Evolutionary conservation across 176 grass and related monocot species (phyloP).

Genomic region (Aegilops bicornis): DNA sequence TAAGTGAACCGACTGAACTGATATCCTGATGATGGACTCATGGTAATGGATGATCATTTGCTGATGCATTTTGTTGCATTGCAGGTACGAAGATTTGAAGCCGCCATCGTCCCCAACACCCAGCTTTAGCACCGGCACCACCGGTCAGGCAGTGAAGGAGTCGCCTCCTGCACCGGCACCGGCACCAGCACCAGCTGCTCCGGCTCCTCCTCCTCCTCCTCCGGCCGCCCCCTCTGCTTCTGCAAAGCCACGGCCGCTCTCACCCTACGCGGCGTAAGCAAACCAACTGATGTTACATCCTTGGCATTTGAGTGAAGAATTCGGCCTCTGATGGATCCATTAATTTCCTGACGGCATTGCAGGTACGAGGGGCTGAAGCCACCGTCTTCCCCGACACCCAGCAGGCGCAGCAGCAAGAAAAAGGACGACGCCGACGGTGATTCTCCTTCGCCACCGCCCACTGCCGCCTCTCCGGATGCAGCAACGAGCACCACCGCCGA

Average conservation of each 20-base stretch:
- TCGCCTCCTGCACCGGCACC: not conserved
- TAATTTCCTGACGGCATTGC: not conserved
- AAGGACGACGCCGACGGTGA: not conserved
- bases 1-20: not conserved
- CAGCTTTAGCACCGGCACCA: not conserved
- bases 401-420: not conserved
- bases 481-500: not conserved
- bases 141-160: not conserved
- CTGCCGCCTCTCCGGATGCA: not conserved
- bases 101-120: constrained; percentile 3
- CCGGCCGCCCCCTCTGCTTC: not conserved
- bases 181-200: not conserved
- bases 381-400: not conserved
- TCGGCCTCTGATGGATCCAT: not conserved
- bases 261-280: constrained; percentile 29
- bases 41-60: not conserved
- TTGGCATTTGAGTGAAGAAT: not conserved
- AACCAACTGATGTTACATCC: not conserved
- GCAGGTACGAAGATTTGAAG: constrained; percentile 18
- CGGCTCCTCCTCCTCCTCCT: not conserved
- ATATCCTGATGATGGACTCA: not conserved
- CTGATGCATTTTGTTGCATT: not conserved
- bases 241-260: constrained; percentile 15
- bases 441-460: not conserved
- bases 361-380: constrained; percentile 22